Evolutionary conservation across 345 rosid genomes (phyloP).

Genomic region (Turritis glabra): DNA sequence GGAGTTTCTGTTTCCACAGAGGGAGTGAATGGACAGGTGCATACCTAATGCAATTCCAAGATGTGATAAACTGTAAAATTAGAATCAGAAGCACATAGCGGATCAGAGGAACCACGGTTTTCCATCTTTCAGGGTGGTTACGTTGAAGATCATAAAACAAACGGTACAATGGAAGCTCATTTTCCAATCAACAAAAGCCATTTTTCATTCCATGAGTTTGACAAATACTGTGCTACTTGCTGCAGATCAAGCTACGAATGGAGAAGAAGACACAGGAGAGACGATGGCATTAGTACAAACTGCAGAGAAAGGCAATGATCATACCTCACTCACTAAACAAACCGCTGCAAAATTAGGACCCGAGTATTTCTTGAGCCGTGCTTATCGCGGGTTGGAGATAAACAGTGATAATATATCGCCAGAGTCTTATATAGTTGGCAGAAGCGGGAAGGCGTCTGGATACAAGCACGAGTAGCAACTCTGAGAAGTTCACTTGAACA

Average conservation of each 20-base stretch:
- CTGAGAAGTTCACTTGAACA: neutral
- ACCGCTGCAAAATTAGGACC: constrained; percentile 77
- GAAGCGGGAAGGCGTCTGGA: constrained; percentile 78
- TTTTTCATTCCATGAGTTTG: constrained; percentile 4
- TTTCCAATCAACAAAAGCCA: neutral
- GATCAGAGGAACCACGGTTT: constrained; percentile 76
- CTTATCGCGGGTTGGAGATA: constrained; percentile 79
- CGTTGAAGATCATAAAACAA: constrained; percentile 45
- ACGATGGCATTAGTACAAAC: constrained; percentile 62
- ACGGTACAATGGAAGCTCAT: constrained; percentile 13
- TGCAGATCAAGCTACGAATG: constrained; percentile 37
- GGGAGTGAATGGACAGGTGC: constrained; percentile 93
- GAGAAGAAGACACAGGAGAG: constrained; percentile 43
- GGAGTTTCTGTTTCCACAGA: constrained; percentile 46
- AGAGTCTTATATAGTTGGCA: constrained; percentile 61
- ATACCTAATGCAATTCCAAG: constrained; percentile 74
- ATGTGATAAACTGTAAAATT: constrained; percentile 52
- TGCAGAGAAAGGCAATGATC: constrained; percentile 54
- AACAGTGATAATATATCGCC: constrained; percentile 47
- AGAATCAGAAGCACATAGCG: constrained; percentile 28
- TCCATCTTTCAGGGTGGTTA: constrained; percentile 84
- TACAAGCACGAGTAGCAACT: constrained; percentile 51
- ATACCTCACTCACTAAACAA: constrained; percentile 49
- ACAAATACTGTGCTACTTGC: constrained; percentile 13
- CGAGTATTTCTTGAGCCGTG: constrained; percentile 58